These are phyloP conservation scores for Epichloe amarillans DNA, from an alignment of 2,329 filamentous ascomycete species.

Conservation along the genomic window DNA sequence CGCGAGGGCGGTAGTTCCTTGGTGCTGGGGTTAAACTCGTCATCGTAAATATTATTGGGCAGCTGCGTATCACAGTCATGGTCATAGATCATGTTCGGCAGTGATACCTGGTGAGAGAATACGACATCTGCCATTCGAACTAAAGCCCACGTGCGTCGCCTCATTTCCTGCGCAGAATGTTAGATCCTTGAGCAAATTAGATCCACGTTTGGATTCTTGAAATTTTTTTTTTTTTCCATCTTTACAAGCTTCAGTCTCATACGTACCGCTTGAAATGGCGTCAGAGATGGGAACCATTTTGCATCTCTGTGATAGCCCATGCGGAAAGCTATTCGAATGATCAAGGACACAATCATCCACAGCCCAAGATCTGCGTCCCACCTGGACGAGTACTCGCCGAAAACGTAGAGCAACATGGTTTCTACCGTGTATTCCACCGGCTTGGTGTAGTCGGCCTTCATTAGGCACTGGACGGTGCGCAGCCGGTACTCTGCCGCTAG, in stretches of 20 bases:
- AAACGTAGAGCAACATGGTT: conserved; percentile 61
- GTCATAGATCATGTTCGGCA: conserved; percentile 56
- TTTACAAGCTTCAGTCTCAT: not conserved
- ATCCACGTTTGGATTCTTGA: no score
- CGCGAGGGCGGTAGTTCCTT: conserved; percentile 54
- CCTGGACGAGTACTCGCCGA: conserved; percentile 60
- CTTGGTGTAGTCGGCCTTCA: conserved; percentile 65
- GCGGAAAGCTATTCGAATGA: conserved; percentile 46
- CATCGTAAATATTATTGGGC: conserved; percentile 68
- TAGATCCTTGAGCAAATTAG: not conserved
- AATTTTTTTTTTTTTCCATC: no score
- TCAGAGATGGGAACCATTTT: conserved; percentile 57
- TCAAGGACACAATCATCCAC: conserved; percentile 42
- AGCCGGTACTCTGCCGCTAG: conserved; percentile 52
- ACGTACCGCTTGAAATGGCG: conserved; percentile 56
- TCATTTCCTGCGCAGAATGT: conserved; percentile 45
- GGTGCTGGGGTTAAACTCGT: conserved; percentile 60
- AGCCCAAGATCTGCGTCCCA: conserved; percentile 61
- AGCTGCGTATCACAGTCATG: conserved; percentile 63
- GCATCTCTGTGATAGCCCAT: conserved; percentile 72
- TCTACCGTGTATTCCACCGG: conserved; percentile 65
- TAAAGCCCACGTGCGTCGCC: conserved; percentile 53
- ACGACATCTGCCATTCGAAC: conserved; percentile 62
- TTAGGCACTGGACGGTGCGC: conserved; percentile 64
- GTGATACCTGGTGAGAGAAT: conserved; percentile 61